Conservation (phyloP, 768 basidiomycete species). For the Glaciozyma antarctica region DNA sequence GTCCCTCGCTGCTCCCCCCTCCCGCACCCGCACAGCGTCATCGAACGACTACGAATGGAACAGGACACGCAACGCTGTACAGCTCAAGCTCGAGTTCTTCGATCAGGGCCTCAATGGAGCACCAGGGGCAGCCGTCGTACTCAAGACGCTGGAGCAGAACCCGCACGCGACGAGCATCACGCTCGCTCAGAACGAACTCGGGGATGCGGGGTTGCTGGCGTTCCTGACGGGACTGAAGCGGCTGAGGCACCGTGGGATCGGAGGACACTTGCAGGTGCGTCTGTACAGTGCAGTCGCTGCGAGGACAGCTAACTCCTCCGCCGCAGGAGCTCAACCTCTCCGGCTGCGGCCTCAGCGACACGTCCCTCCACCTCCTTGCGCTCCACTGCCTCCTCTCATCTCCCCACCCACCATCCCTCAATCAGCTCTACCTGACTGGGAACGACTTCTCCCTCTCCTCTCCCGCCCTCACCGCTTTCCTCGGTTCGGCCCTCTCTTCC, state of each 20-base stretch:
- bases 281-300: no score
- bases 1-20: constrained; percentile 8
- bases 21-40: background rate
- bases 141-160: constrained; percentile 13
- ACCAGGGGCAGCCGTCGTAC: constrained; percentile 2
- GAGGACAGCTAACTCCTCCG: rapidly evolving
- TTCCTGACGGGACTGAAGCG: constrained; percentile 24
- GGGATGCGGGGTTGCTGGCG: constrained; percentile 20
- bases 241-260: constrained; percentile 11
- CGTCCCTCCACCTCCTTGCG: constrained; percentile 20
- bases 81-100: constrained; percentile 24
- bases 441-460: constrained; percentile 20
- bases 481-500: constrained; percentile 22
- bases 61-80: constrained; percentile 8
- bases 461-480: constrained; percentile 14
- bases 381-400: constrained; percentile 19
- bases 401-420: constrained; percentile 21
- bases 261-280: constrained; percentile 16
- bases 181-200: constrained; percentile 16
- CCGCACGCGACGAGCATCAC: constrained; percentile 9
- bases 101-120: constrained; percentile 11
- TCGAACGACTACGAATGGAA: constrained; percentile 17
- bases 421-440: constrained; percentile 14
- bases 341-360: constrained; percentile 11
- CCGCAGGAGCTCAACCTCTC: constrained; percentile 22